phyloP scores from a whole-genome alignment of 2,329 filamentous ascomycete species.

The Myrmaecium sp. region DNA sequence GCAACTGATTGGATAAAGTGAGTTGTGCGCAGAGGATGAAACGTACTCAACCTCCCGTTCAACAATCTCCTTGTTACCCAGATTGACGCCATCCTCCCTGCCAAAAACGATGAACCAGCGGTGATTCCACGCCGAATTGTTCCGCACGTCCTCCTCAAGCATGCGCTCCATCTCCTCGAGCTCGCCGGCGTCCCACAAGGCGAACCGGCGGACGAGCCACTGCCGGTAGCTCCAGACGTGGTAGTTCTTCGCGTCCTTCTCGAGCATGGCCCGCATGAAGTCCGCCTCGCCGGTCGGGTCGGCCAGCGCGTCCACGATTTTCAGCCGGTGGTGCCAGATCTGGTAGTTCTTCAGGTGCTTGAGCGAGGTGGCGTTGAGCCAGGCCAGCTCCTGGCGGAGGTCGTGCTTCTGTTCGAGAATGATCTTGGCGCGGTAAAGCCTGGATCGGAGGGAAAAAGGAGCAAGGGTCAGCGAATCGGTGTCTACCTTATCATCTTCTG shows the following conservation, averaged over 20 bases:
- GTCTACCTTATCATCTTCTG: neutral
- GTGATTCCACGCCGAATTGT: conserved; percentile 97
- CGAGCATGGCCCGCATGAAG: conserved; percentile 69
- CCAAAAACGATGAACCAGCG: conserved; percentile 84
- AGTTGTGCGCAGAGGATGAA: neutral
- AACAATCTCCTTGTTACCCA: conserved; percentile 36
- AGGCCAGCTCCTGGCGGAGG: conserved; percentile 57
- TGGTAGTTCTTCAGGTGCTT: conserved; percentile 94
- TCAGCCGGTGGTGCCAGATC: conserved; percentile 63
- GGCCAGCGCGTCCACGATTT: conserved; percentile 37
- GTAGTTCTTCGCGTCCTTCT: conserved; percentile 86
- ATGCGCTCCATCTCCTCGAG: conserved; percentile 54
- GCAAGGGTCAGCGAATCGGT: neutral
- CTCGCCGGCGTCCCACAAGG: conserved; percentile 42
- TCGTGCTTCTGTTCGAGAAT: conserved; percentile 49
- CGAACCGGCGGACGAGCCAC: conserved; percentile 50
- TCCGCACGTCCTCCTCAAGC: conserved; percentile 67
- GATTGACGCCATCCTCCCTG: conserved; percentile 26
- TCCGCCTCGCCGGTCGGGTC: conserved; percentile 50
- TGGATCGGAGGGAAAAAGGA: conserved; percentile 10
- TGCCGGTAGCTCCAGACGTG: conserved; percentile 96
- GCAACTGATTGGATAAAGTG: neutral
- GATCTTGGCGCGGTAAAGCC: conserved; percentile 73
- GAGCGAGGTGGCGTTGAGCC: conserved; percentile 73
- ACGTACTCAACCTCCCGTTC: conserved; percentile 57